Conservation (phyloP, 1,284 basidiomycete species). For the Malassezia obtusa region DNA sequence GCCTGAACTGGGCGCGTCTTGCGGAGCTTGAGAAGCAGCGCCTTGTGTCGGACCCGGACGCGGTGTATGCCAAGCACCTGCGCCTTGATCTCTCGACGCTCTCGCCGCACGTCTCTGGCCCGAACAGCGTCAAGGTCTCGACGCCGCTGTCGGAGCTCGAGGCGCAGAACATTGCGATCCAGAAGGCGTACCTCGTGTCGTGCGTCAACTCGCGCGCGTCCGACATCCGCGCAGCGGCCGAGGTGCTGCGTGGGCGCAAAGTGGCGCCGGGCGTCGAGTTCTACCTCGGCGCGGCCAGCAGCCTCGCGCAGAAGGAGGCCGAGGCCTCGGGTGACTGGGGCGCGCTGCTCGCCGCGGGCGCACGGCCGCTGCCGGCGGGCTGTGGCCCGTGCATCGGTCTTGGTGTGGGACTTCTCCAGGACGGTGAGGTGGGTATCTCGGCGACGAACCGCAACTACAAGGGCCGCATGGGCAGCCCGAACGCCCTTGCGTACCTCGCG, state of each 20-base stretch:
- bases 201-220: conserved; percentile 96
- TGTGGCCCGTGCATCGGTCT: conserved; percentile 97
- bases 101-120: conserved; percentile 88
- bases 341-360: conserved; percentile 71
- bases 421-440: conserved; percentile 89
- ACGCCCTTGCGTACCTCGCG: conserved; percentile 87
- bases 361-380: conserved; percentile 82
- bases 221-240: conserved; percentile 82
- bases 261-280: conserved; percentile 83
- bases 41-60: conserved; percentile 65
- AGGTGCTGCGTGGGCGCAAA: conserved; percentile 72
- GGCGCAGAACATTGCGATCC: conserved; percentile 65
- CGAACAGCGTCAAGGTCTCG: conserved; percentile 92
- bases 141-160: conserved; percentile 77
- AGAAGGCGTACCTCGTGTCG: conserved; percentile 96
- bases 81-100: conserved; percentile 85
- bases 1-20: conserved; percentile 69
- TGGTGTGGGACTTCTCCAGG: conserved; percentile 80
- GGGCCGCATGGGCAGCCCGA: conserved; percentile 91
- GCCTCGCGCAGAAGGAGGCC: conserved; percentile 78
- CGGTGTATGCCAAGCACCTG: conserved; percentile 77
- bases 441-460: conserved; percentile 99
- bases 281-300: conserved; percentile 90
- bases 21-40: conserved; percentile 56
- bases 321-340: conserved; percentile 83